Percentiles rank a stretch among this genome's conserved stretches.
These are phyloP conservation scores for Arabis alpina DNA, from an alignment of 345 rosid genomes.

Conservation along the genomic window DNA sequence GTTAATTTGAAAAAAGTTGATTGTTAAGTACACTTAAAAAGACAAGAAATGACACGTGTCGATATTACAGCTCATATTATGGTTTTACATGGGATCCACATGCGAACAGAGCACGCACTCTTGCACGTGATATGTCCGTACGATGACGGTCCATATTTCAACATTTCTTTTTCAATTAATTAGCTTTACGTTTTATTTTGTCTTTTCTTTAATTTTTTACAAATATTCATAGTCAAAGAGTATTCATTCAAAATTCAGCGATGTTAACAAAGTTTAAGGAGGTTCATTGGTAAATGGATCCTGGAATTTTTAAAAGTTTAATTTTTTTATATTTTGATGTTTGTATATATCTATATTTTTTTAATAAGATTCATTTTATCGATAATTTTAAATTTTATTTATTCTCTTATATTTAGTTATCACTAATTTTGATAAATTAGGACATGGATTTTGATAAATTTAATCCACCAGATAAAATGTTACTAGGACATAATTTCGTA, in stretches of 20 bases:
- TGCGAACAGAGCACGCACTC: constrained; percentile 33
- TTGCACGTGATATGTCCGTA: constrained; percentile 45
- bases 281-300: no score
- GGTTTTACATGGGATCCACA: constrained; percentile 36
- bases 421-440: no score
- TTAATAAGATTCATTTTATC: no score
- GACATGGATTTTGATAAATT: no score
- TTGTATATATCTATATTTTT: no score
- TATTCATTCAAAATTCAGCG: background rate
- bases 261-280: background rate
- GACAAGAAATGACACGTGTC: constrained; percentile 9
- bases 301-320: no score
- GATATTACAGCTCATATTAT: background rate
- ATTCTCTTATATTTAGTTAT: no score
- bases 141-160: constrained; percentile 25
- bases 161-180: background rate
- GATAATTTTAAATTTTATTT: no score
- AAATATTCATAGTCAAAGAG: background rate
- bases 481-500: no score
- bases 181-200: background rate
- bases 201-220: no score
- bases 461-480: no score
- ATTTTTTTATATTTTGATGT: no score
- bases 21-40: background rate
- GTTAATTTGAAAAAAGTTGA: background rate